These are phyloP conservation scores for Talaromyces stipitatus DNA, from an alignment of 495 filamentous ascomycete species.

Conservation along the genomic window DNA sequence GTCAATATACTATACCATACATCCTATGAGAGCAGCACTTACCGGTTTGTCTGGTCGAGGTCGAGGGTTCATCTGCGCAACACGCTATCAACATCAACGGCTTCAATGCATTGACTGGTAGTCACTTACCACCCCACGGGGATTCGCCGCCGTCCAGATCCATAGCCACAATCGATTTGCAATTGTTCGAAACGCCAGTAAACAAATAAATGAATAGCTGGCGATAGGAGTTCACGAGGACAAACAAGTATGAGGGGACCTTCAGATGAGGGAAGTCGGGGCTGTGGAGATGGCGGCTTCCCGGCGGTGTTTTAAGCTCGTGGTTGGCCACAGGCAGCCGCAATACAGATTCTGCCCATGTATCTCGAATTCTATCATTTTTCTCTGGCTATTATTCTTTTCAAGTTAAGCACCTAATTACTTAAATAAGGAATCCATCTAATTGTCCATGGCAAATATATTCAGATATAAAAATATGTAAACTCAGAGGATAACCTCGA, in stretches of 20 bases:
- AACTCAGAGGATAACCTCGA: not conserved
- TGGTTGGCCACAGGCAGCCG: slow-evolving; percentile 6
- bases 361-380: not conserved
- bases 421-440: too few species aligned
- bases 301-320: not conserved
- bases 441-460: too few species aligned
- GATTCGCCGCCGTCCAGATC: slow-evolving; percentile 61
- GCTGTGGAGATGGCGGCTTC: not conserved
- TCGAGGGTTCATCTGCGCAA: slow-evolving; percentile 49
- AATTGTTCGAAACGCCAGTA: not conserved
- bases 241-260: not conserved
- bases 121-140: slow-evolving; percentile 60
- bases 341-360: too few species aligned
- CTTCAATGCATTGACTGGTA: slow-evolving; percentile 24
- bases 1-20: not conserved
- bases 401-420: too few species aligned
- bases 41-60: slow-evolving; percentile 21
- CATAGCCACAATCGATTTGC: slow-evolving; percentile 28
- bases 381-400: too few species aligned
- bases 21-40: slow-evolving; percentile 5
- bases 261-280: not conserved
- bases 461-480: not conserved
- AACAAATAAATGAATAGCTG: not conserved
- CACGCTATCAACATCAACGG: slow-evolving; percentile 11
- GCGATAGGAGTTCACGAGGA: not conserved